Conservation (phyloP, 805 yeast genomes). For the Starmera amethionina region DNA sequence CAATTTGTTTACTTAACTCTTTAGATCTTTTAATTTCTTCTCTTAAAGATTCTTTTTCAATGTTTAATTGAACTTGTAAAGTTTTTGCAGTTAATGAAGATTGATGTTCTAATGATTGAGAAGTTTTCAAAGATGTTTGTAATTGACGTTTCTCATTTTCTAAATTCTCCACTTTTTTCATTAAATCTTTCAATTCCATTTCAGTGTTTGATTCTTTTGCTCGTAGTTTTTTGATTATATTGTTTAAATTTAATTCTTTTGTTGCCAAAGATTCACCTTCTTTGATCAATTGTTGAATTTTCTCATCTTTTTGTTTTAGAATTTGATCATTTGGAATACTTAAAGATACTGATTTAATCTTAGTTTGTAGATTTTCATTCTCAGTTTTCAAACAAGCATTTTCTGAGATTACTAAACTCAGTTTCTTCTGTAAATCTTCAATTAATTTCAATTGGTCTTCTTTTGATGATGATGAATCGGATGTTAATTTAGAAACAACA, state of each 20-base stretch:
- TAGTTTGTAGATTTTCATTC: conserved; percentile 14
- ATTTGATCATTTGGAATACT: conserved; percentile 20
- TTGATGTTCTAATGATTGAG: conserved; percentile 17
- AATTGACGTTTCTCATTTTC: conserved; percentile 16
- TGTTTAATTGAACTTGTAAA: conserved; percentile 9
- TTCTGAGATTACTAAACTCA: conserved; percentile 7
- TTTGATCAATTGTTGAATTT: conserved; percentile 53
- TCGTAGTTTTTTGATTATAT: conserved; percentile 54
- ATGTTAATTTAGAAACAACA: too few relatives aligned
- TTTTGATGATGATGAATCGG: not conserved
- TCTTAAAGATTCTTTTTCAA: conserved; percentile 11
- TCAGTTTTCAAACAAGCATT: conserved; percentile 11
- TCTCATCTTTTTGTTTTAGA: conserved; percentile 36
- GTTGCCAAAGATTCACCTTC: conserved; percentile 71
- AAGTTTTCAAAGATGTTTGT: conserved; percentile 18
- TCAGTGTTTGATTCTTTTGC: conserved; percentile 32
- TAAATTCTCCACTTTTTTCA: conserved; percentile 5
- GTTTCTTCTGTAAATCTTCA: conserved; percentile 7
- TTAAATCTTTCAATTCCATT: conserved; percentile 16
- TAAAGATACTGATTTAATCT: conserved; percentile 6
- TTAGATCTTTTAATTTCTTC: conserved; percentile 11
- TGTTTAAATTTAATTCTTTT: conserved; percentile 60
- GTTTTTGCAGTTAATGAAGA: conserved; percentile 14
- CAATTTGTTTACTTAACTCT: conserved; percentile 18
- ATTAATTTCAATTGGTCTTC: conserved; percentile 11